A percentile compares a stretch with the other conserved stretches of the same genome.
Conservation (phyloP, 371 early-diverging fungal genomes). For the Mucor piriformis region DNA sequence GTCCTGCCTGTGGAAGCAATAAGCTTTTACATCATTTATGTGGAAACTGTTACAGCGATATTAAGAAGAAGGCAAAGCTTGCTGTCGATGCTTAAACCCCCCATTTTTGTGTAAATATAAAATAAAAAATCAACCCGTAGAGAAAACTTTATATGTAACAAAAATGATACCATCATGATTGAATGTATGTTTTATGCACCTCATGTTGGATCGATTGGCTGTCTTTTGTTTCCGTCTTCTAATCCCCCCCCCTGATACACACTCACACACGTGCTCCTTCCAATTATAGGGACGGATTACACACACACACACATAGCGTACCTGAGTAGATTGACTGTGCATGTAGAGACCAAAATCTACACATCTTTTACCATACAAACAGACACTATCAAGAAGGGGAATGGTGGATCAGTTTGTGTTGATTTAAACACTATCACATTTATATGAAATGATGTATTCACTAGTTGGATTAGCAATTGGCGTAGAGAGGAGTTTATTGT, state of each 20-base stretch:
- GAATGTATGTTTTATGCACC: conserved; percentile 3
- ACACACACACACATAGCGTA: neutral
- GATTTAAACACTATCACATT: too few relatives aligned
- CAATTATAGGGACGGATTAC: neutral
- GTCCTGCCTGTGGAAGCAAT: conserved; percentile 75
- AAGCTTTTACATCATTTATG: conserved; percentile 82
- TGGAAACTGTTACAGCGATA: conserved; percentile 72
- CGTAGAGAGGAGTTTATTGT: neutral
- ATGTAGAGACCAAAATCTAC: too few relatives aligned
- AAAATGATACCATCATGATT: conserved; percentile 1
- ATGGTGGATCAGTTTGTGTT: too few relatives aligned
- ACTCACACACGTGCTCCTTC: conserved; percentile 5
- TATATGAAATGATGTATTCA: too few relatives aligned
- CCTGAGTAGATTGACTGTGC: too few relatives aligned
- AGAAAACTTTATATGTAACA: too few relatives aligned
- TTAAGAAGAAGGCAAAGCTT: conserved; percentile 47
- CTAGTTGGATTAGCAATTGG: conserved; percentile 12
- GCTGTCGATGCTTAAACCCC: conserved; percentile 8
- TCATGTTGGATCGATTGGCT: conserved; percentile 17
- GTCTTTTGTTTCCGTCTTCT: neutral
- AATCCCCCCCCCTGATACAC: neutral
- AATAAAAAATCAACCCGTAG: neutral
- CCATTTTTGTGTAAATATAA: neutral
- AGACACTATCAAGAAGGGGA: neutral
- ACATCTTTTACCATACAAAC: too few relatives aligned